These are phyloP conservation scores for Naematelia aurantialba DNA, from an alignment of 768 basidiomycete species.

Conservation along the genomic window DNA sequence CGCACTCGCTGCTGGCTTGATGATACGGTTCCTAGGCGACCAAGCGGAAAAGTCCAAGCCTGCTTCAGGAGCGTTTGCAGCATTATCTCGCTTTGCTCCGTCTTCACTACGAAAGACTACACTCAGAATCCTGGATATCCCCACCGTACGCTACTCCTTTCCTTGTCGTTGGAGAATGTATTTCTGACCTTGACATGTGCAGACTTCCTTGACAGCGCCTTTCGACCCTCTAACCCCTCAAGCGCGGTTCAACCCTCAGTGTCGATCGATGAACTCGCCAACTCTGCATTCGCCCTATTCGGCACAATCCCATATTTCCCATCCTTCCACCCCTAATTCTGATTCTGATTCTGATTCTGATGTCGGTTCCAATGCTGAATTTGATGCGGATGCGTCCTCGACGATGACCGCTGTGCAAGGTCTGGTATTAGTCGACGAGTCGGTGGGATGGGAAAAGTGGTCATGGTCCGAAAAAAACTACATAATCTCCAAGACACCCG, in stretches of 20 bases:
- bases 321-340: constrained; percentile 1
- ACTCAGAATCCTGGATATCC: constrained; percentile 20
- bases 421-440: not conserved
- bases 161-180: not conserved
- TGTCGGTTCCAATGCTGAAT: too few species aligned
- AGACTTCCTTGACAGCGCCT: constrained; percentile 27
- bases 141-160: constrained; percentile 19
- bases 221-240: constrained; percentile 25
- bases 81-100: not conserved
- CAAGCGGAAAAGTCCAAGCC: constrained; percentile 20
- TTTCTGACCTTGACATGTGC: not conserved
- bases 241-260: constrained; percentile 15
- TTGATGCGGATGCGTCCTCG: too few species aligned
- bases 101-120: not conserved
- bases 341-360: too few species aligned
- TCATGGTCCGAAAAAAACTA: not conserved
- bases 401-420: too few species aligned
- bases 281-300: constrained; percentile 16
- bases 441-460: not conserved
- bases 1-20: constrained; percentile 29
- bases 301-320: constrained; percentile 7
- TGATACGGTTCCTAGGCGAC: constrained; percentile 26
- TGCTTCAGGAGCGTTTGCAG: constrained; percentile 1
- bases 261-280: constrained; percentile 35
- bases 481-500: not conserved